A percentile compares a stretch with the other conserved stretches of the same genome.
Conservation (phyloP, 352 stramenopile species). For the Globisporangium spinosum region DNA sequence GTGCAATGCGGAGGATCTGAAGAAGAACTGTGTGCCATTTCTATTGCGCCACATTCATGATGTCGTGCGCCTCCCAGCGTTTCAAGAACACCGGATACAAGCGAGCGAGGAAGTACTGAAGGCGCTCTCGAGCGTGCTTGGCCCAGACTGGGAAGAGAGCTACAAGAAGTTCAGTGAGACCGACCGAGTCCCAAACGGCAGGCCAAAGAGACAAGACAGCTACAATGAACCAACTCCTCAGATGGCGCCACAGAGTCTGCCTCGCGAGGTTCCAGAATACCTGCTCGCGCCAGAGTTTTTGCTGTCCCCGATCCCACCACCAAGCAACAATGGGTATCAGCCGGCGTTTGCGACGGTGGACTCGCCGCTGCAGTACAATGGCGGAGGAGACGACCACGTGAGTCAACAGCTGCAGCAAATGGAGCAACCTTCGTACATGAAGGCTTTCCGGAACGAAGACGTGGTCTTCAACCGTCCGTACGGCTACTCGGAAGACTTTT, state of each 20-base stretch:
- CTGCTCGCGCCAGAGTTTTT: constrained; percentile 58
- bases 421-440: constrained; percentile 54
- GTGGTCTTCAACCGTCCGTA: constrained; percentile 59
- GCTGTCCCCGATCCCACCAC: constrained; percentile 38
- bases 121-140: constrained; percentile 74
- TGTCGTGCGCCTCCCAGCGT: constrained; percentile 72
- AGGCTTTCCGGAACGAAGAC: constrained; percentile 61
- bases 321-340: constrained; percentile 32
- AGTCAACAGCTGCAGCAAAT: constrained; percentile 13
- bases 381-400: constrained; percentile 27
- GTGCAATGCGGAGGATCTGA: constrained; percentile 74
- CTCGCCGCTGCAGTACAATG: constrained; percentile 36
- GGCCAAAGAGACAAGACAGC: constrained; percentile 22
- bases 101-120: constrained; percentile 84
- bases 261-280: constrained; percentile 34
- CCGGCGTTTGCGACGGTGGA: constrained; percentile 42
- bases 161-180: constrained; percentile 67
- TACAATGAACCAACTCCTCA: constrained; percentile 5
- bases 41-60: constrained; percentile 87
- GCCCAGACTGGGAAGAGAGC: constrained; percentile 69
- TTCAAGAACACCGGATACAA: constrained; percentile 70
- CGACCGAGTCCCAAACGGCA: constrained; percentile 18
- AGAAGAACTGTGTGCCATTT: constrained; percentile 85
- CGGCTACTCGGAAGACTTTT: constrained; percentile 73
- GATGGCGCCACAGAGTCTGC: constrained; percentile 21